Evolutionary conservation across 768 basidiomycete species (phyloP), one percentile per base, ranked within the genome.

Genomic region (Trametopsis cervina): DNA sequence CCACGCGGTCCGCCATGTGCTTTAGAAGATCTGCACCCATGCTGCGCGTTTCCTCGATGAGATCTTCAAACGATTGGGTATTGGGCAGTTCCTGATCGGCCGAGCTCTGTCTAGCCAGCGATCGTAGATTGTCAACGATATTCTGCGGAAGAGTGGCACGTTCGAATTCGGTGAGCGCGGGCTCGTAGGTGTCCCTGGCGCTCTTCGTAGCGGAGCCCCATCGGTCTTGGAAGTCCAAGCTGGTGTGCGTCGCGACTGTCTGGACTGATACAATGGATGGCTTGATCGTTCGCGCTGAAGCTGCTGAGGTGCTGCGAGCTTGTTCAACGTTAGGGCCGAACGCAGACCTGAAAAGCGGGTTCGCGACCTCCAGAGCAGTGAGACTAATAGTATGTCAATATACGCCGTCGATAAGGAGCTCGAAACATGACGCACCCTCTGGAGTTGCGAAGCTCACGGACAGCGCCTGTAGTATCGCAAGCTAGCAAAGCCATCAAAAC

Each of bases 341-440:
- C 2, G 76, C 79, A 15, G 58, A 56, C n/a, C 77, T 75, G 50
- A 84, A 83, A 52, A 85, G 79, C 9, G 81, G 77, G 61, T 77
- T 78, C 21, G 77, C 78, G 7, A 88, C 77, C 50, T 88, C 82
- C 27, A 78, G 55, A 13, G 86, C 75, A 6, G 83, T 87, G 26
- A 87, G 65, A 21, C 81, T 84, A 49, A 22, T 18, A 37, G 22
- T 35, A 24, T 17, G 27, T 5, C n/a, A n/a, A n/a, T 25, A 22
- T 4, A n/a, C 40, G 26, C 46, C 3, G 26, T 15, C 29, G 21
- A 2, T 5, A 24, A 20, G 20, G 2, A 43, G 36, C 4, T 7
- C n/a, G 23, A 46, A 40, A 12, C 24, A 37, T 38, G 13, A 36
- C 83, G 29, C 56, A 87, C 85, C 86, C 86, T 69, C 84, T 68